Conservation (phyloP, 2,329 filamentous ascomycete genomes). For the Xylaria sp. region DNA sequence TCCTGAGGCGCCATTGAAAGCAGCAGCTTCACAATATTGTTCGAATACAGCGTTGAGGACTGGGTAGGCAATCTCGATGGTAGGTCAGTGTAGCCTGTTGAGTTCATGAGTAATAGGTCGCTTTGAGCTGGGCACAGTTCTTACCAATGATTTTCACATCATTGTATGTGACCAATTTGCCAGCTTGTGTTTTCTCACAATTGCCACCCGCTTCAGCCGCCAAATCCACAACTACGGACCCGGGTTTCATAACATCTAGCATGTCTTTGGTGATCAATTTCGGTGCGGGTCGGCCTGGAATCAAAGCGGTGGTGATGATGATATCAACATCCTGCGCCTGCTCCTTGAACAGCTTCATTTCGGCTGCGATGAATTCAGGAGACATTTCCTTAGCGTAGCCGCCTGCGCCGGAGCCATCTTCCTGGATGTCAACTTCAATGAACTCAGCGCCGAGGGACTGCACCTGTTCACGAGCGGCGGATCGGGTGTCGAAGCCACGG, state of each 20-base stretch:
- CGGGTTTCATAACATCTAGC: constrained; percentile 87
- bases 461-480: constrained; percentile 89
- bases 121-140: constrained; percentile 40
- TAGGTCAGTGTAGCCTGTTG: constrained; percentile 81
- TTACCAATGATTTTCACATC: constrained; percentile 86
- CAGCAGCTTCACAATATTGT: constrained; percentile 91
- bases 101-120: constrained; percentile 41
- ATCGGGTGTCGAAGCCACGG: constrained; percentile 88
- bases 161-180: constrained; percentile 75
- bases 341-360: constrained; percentile 92
- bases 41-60: constrained; percentile 89
- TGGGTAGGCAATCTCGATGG: constrained; percentile 89
- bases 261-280: constrained; percentile 85
- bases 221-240: constrained; percentile 87
- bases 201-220: constrained; percentile 91
- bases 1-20: constrained; percentile 83
- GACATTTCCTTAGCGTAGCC: constrained; percentile 96
- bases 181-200: constrained; percentile 82
- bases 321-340: constrained; percentile 91
- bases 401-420: constrained; percentile 85
- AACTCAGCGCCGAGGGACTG: constrained; percentile 92
- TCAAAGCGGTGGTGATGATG: constrained; percentile 91
- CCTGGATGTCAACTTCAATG: constrained; percentile 84
- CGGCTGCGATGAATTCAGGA: constrained; percentile 89
- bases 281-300: constrained; percentile 84